Evolutionary conservation across 2,329 filamentous ascomycete species (phyloP), one percentile per base, ranked within the genome.

Genomic region (Apiospora saccharicola): DNA sequence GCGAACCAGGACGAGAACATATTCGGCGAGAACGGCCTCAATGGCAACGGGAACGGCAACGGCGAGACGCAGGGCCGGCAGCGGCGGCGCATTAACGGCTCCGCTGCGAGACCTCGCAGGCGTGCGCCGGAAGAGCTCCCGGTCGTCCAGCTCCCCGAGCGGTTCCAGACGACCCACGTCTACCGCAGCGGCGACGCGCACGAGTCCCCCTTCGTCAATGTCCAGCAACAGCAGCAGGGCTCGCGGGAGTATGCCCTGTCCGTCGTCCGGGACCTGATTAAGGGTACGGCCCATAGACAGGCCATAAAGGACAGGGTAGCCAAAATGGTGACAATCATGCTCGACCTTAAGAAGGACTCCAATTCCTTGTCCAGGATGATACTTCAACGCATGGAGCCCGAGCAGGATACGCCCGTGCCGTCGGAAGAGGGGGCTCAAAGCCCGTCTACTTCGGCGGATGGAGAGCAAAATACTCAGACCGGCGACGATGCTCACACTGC

Each of bases 81-180:
- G 73, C 78, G 71, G 71, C 71, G 77, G 3, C 46, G 69, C 16
- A 75, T 72, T 49, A 73, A 75, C 30, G 72, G 73, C 49, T 73
- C 75, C n/a, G 72, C 73, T 46, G 53, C 75, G 61, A 74, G 75
- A 43, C 75, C 73, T 74, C 77, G 77, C 67, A 74, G 73, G 75
- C 76, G 75, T 77, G 76, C 81, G 79, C 80, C 81, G 46, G 81
- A 83, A 37, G 82, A 83, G 64, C 75, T 90, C 14, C 88, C 88
- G n/a, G 83, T 85, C 2, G 82, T 89, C 30, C 83, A 86, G 69
- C 81, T 93, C 19, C 90, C 91, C 0, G 80, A 84, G 71, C 87
- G 85, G 80, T 93, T 93, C 74, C 80, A 90, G 70, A 81, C 86
- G 51, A 79, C 83, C 26, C 88, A 88, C 71, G 85, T 93, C 41